A percentile compares a stretch with the other conserved stretches of the same genome.
These are phyloP conservation scores for Plenodomus lindquistii DNA, from an alignment of 2,329 filamentous ascomycete species.

Conservation along the genomic window DNA sequence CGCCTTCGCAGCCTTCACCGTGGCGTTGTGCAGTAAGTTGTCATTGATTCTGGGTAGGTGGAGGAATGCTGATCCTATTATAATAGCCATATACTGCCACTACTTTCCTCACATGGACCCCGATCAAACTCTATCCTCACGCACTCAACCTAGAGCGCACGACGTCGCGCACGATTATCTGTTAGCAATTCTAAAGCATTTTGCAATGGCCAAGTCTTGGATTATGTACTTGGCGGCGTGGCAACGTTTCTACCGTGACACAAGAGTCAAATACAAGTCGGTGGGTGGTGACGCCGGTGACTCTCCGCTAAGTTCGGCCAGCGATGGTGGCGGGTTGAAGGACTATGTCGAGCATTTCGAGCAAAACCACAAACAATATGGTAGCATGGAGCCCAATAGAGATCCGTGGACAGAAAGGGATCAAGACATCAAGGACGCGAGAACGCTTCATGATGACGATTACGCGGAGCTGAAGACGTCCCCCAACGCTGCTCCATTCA, in stretches of 20 bases:
- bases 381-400: slow-evolving; percentile 11
- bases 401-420: slow-evolving; percentile 10
- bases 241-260: slow-evolving; percentile 13
- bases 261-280: slow-evolving; percentile 14
- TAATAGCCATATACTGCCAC: slow-evolving; percentile 62
- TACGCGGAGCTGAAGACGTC: slow-evolving; percentile 8
- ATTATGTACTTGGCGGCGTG: slow-evolving; percentile 11
- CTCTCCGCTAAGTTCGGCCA: slow-evolving; percentile 21
- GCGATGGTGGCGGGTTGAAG: slow-evolving; percentile 25
- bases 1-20: slow-evolving; percentile 69
- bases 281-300: slow-evolving; percentile 17
- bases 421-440: slow-evolving; percentile 14
- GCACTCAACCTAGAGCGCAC: slow-evolving; percentile 18
- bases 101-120: slow-evolving; percentile 72
- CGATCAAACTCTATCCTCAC: slow-evolving; percentile 53
- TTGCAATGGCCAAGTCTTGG: slow-evolving; percentile 18
- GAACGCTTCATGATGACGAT: slow-evolving; percentile 19
- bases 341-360: slow-evolving; percentile 22
- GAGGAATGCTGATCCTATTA: background rate
- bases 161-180: slow-evolving; percentile 21
- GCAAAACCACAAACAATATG: slow-evolving; percentile 24
- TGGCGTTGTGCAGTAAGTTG: slow-evolving; percentile 60
- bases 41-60: slow-evolving; percentile 3
- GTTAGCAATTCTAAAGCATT: slow-evolving; percentile 16
- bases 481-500: background rate